Evolutionary conservation across 176 grass and related monocot species (phyloP).

Genomic region (Musa beccarii): DNA sequence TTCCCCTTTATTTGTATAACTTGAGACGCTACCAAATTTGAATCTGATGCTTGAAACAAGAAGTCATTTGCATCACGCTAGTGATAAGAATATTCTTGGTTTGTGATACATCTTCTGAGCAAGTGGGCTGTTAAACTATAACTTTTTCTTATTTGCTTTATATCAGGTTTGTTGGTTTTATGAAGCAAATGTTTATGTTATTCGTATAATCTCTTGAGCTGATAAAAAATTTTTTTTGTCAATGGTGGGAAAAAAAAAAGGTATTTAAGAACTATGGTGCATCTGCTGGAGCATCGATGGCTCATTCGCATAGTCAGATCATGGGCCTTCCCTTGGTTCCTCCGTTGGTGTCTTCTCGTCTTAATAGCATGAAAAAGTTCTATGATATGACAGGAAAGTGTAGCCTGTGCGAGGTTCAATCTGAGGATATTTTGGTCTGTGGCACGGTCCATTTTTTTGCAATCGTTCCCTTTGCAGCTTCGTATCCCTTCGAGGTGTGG

Average conservation of each 20-base stretch:
- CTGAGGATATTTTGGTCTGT: constrained; percentile 51
- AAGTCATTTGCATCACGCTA: neutral
- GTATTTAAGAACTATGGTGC: constrained; percentile 96
- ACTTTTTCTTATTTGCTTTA: neutral
- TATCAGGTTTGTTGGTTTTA: neutral
- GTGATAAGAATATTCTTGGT: neutral
- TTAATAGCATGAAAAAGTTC: constrained; percentile 57
- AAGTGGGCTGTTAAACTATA: neutral
- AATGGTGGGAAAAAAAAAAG: constrained; percentile 23
- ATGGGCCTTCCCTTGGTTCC: constrained; percentile 82
- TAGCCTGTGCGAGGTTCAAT: constrained; percentile 51
- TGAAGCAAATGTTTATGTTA: neutral
- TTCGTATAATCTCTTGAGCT: neutral
- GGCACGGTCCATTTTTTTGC: constrained; percentile 56
- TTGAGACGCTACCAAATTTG: neutral
- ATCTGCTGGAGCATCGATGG: constrained; percentile 85
- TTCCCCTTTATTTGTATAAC: neutral
- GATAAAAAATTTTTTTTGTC: neutral
- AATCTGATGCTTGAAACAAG: too few species aligned
- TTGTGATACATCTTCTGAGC: neutral
- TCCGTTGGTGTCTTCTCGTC: constrained; percentile 50
- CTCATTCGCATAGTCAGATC: constrained; percentile 94
- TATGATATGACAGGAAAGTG: constrained; percentile 59
- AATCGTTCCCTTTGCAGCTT: constrained; percentile 81
- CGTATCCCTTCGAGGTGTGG: constrained; percentile 91